Percentiles rank a stretch among this genome's conserved stretches.
Conservation (phyloP, 768 basidiomycete genomes). For the Agrocybe chaxingu region DNA sequence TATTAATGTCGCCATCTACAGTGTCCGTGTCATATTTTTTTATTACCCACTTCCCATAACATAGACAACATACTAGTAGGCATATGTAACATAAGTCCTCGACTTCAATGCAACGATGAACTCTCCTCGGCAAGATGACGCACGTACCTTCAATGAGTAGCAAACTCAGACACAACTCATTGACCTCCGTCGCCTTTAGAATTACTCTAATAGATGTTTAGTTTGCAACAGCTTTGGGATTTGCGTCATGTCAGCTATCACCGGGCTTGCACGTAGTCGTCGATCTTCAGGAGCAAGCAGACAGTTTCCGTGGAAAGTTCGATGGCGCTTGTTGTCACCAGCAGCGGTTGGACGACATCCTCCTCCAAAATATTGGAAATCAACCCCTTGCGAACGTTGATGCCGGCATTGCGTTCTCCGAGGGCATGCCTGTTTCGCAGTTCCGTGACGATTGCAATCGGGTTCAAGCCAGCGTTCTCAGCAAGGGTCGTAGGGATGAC, state of each 20-base stretch:
- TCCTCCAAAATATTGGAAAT: slow-evolving; percentile 98
- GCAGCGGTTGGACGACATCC: slow-evolving; percentile 92
- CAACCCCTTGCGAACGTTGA: slow-evolving; percentile 96
- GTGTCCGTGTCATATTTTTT: slow-evolving; percentile 4
- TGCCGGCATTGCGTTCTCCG: slow-evolving; percentile 92
- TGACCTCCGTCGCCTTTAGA: too few relatives aligned
- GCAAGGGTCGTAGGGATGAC: slow-evolving; percentile 97
- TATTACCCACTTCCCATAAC: slow-evolving; percentile 14
- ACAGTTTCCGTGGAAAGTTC: slow-evolving; percentile 97
- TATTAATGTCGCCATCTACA: slow-evolving; percentile 17
- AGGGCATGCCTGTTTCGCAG: slow-evolving; percentile 94
- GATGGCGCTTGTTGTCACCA: slow-evolving; percentile 93
- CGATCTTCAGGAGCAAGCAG: slow-evolving; percentile 92
- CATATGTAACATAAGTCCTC: slow-evolving; percentile 23
- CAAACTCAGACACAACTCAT: too few relatives aligned
- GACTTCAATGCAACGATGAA: slow-evolving; percentile 2
- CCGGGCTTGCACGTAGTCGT: slow-evolving; percentile 85
- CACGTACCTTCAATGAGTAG: not conserved
- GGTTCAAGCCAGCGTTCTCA: slow-evolving; percentile 97
- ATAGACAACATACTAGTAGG: slow-evolving; percentile 26
- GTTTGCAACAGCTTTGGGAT: not conserved
- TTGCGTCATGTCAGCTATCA: slow-evolving; percentile 23
- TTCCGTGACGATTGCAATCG: slow-evolving; percentile 97
- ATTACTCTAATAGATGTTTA: not conserved
- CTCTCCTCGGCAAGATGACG: not conserved